Conservation (phyloP, 768 basidiomycete genomes). For the Hortiboletus campestris region DNA sequence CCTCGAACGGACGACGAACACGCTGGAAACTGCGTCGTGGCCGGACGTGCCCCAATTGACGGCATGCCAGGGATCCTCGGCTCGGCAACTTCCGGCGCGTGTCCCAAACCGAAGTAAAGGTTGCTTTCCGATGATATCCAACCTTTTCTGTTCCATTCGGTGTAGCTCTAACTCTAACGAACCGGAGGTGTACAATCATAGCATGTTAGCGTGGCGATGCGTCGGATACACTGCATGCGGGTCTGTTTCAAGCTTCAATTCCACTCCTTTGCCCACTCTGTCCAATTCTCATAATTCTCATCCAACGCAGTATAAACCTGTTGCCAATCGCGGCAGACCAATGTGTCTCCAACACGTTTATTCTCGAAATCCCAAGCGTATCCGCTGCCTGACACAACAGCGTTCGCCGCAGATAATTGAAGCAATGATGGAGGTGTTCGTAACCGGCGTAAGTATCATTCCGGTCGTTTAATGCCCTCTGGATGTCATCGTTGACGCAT, state of each 20-base stretch:
- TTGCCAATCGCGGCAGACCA: constrained; percentile 13
- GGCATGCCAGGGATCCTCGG: too few relatives aligned
- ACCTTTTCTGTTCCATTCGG: too few relatives aligned
- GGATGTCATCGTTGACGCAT: neutral
- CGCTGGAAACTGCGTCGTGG: too few relatives aligned
- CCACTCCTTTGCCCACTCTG: constrained; percentile 10
- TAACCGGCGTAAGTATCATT: constrained; percentile 5
- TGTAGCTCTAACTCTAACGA: neutral
- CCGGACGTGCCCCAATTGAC: too few relatives aligned
- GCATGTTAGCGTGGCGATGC: neutral
- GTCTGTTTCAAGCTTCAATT: neutral
- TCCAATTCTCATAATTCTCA: constrained; percentile 5
- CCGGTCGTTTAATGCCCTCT: constrained; percentile 9
- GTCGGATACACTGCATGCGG: too few relatives aligned
- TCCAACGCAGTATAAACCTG: constrained; percentile 4
- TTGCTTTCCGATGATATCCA: too few relatives aligned
- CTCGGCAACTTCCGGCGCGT: too few relatives aligned
- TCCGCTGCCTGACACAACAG: constrained; percentile 16
- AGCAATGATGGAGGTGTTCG: constrained; percentile 12
- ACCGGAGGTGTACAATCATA: neutral
- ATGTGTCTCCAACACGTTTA: constrained; percentile 9
- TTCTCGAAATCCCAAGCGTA: constrained; percentile 10
- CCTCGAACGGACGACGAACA: too few relatives aligned
- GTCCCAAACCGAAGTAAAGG: too few relatives aligned
- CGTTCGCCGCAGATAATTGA: constrained; percentile 14